Evolutionary conservation across 768 basidiomycete genomes (phyloP), one percentile per base, ranked within the genome.

Genomic region (Leccinum fibrillosum): DNA sequence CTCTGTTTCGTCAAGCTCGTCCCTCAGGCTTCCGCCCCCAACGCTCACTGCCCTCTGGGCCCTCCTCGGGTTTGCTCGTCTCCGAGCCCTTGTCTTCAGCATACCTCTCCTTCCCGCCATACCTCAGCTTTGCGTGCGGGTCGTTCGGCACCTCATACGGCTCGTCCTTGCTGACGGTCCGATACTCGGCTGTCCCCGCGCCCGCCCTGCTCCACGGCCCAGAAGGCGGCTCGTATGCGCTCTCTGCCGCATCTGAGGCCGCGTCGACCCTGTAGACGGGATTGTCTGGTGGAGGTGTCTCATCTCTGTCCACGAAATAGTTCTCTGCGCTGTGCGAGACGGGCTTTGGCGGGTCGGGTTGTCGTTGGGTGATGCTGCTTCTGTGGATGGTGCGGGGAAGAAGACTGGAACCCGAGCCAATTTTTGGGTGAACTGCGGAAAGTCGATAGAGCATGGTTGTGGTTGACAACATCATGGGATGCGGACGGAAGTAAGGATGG

Each of bases 161-260:
- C 39, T 65, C 52, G 15, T 69, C 64, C 28, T 60, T 53, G 56
- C 62, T 71, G 23, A 68, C 58, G 9, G 61, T 68, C 12, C 44
- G 58, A 54, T 72, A 69, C 52, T 74, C 71, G 45, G 68, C 62
- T 49, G 76, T 76, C 48, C 54, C 59, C 49, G 74, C 76, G 12
- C 75, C 76, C 32, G 76, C 75, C 55, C 71, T 66, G 56, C 77
- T 82, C 74, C 74, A 82, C 7, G 71, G 68, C 0, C 78, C 78
- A 4, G 80, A 77, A 7, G 80, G 78, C 2, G 79, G 72, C 55
- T 84, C 82, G 56, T 81, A 73, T 3, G 83, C 80, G 35, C 76
- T 76, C 64, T 82, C 77, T 0, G 74, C 78, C 2, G 69, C 69
- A 51, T 80, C 77, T 3, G 78, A 77, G 4, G 67, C 60, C 1